Conservation (phyloP, 148 eudicot species). For the Polygonum aviculare region DNA sequence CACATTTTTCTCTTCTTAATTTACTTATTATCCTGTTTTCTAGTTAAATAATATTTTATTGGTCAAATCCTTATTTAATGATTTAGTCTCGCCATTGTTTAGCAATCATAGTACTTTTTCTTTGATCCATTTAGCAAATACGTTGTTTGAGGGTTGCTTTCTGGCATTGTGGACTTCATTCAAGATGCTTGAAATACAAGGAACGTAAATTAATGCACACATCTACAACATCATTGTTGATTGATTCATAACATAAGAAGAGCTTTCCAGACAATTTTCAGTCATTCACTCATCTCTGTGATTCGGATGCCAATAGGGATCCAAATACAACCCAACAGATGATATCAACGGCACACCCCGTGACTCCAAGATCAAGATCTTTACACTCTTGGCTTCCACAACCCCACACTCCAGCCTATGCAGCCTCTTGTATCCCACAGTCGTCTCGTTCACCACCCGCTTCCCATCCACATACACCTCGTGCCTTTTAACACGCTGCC, state of each 20-base stretch:
- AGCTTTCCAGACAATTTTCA: background rate
- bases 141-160: no score
- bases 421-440: constrained; percentile 75
- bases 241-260: background rate
- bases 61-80: no score
- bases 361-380: constrained; percentile 37
- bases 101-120: no score
- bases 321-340: constrained; percentile 70
- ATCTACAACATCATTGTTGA: background rate
- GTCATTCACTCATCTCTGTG: background rate
- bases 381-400: constrained; percentile 41
- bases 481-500: constrained; percentile 62
- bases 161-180: background rate
- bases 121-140: no score
- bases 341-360: constrained; percentile 67
- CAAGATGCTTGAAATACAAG: background rate
- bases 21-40: no score
- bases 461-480: constrained; percentile 61
- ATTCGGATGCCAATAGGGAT: constrained; percentile 55
- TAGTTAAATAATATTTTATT: no score
- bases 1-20: no score
- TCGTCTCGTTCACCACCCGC: constrained; percentile 45
- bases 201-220: background rate
- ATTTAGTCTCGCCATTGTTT: no score
- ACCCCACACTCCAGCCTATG: constrained; percentile 50